phyloP scores from a whole-genome alignment of 2,329 filamentous ascomycete genomes.

The Xylaria digitata region DNA sequence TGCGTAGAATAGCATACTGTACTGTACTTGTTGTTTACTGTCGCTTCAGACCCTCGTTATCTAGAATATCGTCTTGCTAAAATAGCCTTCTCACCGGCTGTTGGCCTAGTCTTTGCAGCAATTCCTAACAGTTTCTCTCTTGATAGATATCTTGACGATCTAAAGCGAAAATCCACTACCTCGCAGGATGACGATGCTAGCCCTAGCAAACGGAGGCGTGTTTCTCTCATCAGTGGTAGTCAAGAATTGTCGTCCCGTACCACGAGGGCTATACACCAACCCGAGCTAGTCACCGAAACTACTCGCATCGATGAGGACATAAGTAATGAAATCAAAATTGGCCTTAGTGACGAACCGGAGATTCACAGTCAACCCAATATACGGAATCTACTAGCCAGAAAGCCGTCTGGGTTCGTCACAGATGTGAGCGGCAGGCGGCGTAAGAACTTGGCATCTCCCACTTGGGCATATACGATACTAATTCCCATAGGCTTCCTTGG shows the following conservation, averaged over 20 bases:
- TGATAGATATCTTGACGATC: slow-evolving; percentile 17
- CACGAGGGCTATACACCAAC: not conserved
- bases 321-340: not conserved
- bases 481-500: slow-evolving; percentile 18
- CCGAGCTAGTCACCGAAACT: not conserved
- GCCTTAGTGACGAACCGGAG: not conserved
- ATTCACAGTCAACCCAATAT: slow-evolving; percentile 1
- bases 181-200: not conserved
- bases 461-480: not conserved
- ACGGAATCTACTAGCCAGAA: slow-evolving; percentile 22
- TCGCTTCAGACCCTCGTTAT: not conserved
- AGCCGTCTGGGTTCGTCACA: slow-evolving; percentile 13
- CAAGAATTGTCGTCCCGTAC: not conserved
- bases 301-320: not conserved
- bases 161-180: slow-evolving; percentile 21
- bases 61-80: not conserved
- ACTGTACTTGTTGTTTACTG: no score
- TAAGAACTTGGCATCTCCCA: not conserved
- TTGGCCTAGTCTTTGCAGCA: not conserved
- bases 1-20: not conserved
- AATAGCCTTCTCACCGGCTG: not conserved
- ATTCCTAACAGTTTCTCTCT: not conserved
- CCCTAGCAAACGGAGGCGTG: not conserved
- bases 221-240: not conserved
- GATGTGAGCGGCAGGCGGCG: slow-evolving; percentile 11